Conservation (phyloP, 495 filamentous ascomycete species). For the Entonaema liquescens region DNA sequence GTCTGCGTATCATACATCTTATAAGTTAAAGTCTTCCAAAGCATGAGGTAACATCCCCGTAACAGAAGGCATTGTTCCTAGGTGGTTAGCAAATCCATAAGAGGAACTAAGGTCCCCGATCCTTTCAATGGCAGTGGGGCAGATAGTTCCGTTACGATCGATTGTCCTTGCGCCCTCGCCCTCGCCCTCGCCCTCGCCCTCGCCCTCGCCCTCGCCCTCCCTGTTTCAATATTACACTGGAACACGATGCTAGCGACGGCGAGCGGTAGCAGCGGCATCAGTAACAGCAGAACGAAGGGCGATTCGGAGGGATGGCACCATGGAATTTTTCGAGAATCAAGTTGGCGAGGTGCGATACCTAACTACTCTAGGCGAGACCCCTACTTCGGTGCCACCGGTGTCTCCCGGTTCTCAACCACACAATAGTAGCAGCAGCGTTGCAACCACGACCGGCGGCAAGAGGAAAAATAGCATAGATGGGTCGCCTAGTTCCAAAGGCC, state of each 20-base stretch:
- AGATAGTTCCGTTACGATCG: conserved; percentile 18
- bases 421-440: conserved; percentile 19
- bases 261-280: not conserved
- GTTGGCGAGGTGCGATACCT: conserved; percentile 64
- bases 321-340: conserved; percentile 65
- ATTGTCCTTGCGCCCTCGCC: not conserved
- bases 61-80: conserved; percentile 1
- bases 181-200: conserved; percentile 2
- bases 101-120: conserved; percentile 17
- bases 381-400: conserved; percentile 35
- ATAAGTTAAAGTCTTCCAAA: not conserved
- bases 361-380: conserved; percentile 41
- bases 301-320: conserved; percentile 42
- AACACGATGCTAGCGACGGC: conserved; percentile 27
- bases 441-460: conserved; percentile 47
- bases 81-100: conserved; percentile 17
- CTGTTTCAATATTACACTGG: not conserved
- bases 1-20: not conserved
- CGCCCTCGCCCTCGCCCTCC: conserved; percentile 3
- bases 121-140: conserved; percentile 31
- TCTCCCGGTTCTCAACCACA: conserved; percentile 44
- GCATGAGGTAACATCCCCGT: conserved; percentile 10
- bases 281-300: conserved; percentile 10
- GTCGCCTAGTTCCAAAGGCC: conserved; percentile 43
- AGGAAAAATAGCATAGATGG: conserved; percentile 53